These are phyloP conservation scores for Aureobasidium musti DNA, from an alignment of 2,329 filamentous ascomycete species.

Conservation along the genomic window DNA sequence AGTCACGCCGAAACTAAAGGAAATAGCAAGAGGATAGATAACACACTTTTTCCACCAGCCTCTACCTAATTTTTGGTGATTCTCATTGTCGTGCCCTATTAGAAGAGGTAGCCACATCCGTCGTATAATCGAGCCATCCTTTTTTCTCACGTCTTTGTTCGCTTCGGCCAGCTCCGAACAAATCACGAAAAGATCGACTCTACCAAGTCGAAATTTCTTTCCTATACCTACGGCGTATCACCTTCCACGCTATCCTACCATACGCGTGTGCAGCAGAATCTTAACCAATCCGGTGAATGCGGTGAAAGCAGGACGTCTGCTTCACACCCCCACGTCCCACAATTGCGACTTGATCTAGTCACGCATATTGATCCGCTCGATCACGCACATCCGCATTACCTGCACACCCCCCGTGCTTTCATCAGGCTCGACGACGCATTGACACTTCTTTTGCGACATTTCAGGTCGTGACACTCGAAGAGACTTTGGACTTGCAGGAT, in stretches of 20 bases:
- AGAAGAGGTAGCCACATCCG: conserved; percentile 12
- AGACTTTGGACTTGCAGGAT: conserved; percentile 23
- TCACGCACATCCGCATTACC: conserved; percentile 21
- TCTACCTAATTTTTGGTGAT: neutral
- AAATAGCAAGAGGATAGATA: conserved; percentile 24
- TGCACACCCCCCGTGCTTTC: conserved; percentile 14
- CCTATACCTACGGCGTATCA: neutral
- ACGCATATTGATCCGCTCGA: conserved; percentile 27
- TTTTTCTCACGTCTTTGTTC: conserved; percentile 11
- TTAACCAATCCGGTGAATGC: conserved; percentile 4
- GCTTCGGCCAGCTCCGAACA: conserved; percentile 15
- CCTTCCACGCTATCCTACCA: neutral
- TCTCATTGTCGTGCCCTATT: conserved; percentile 14
- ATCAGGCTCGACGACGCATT: conserved; percentile 12
- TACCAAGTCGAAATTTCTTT: conserved; percentile 6
- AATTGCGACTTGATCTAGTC: conserved; percentile 12
- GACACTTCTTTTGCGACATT: conserved; percentile 12
- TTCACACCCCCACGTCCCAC: conserved; percentile 23
- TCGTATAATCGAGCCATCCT: neutral
- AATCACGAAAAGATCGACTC: neutral
- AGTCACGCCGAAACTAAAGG: conserved; percentile 26
- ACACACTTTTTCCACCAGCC: conserved; percentile 9
- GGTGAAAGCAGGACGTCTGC: conserved; percentile 1
- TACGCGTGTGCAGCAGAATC: conserved; percentile 11
- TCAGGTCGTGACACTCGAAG: conserved; percentile 17